Base-by-base conservation (phyloP, 495 filamentous ascomycete genomes). In the Penicillium silybi region DNA sequence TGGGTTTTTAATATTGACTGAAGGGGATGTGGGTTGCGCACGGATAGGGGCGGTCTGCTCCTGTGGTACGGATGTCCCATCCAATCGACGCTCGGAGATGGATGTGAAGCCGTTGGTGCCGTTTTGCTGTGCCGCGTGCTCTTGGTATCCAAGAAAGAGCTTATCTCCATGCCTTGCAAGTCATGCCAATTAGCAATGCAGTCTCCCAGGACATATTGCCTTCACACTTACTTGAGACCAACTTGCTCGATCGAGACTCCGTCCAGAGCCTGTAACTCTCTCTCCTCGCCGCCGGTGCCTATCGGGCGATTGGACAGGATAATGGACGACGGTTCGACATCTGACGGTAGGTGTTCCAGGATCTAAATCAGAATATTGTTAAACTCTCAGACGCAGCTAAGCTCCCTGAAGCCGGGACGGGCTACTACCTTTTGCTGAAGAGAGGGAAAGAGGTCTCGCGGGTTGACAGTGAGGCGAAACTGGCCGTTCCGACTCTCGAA, bases 111-210 rank as follows among this genome's bases (percentile, higher is more conserved):
- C 68, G 46, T 72, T 61, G 50, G 75, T 51, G 48, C 80, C 70
- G 60, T 87, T 86, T 18, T 77, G 70, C 16, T 70, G 48, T 22
- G 70, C 53, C 13, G 73, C 49, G 26, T 76, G 68, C 58, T 85
- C 78, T 59, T 80, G 68, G 70, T 95, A 99, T 50, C 80, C 86
- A 52, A 97, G 64, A 67, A 86, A 99, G 25, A 99, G 80, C 56
- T 95, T 82, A 58, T 95, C 91, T 35, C 93, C 93, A 67, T 99
- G 89, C 45, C 90, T 97, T 18, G 4, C 39, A 46, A 34, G 25
- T 41, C 38, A 22, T 13, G 37, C 17, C 6, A 44, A 43, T 50
- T 22, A 50, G 47, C 19, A 8, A 18, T 25, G 40, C 35, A 17
- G 27, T 19, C 29, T 18, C 27, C 13, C 11, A 0, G 42, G 40